Percentiles rank a stretch among this genome's conserved stretches.
These are phyloP conservation scores for Pythium oligandrum DNA, from an alignment of 352 stramenopile genomes.

Conservation along the genomic window DNA sequence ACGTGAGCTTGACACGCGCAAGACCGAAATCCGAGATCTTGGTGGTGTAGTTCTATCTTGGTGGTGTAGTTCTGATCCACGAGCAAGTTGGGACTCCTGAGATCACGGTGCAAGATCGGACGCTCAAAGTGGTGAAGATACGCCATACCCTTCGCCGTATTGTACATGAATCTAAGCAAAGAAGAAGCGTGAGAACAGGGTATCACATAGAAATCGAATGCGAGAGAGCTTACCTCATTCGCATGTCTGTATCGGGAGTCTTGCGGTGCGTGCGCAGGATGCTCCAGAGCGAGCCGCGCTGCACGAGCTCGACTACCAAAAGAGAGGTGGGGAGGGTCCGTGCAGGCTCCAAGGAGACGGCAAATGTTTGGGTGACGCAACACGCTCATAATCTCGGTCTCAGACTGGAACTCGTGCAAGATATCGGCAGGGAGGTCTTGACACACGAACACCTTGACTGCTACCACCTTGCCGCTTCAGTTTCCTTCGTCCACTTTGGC, in stretches of 20 bases:
- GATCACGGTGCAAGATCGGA: slow-evolving; percentile 86
- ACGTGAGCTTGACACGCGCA: slow-evolving; percentile 89
- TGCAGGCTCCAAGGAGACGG: slow-evolving; percentile 93
- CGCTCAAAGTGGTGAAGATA: slow-evolving; percentile 85
- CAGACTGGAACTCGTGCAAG: slow-evolving; percentile 71
- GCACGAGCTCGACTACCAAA: slow-evolving; percentile 95
- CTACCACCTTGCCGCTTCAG: slow-evolving; percentile 53
- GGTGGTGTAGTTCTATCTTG: slow-evolving; percentile 57
- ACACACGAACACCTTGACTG: slow-evolving; percentile 72
- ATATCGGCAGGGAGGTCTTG: slow-evolving; percentile 68
- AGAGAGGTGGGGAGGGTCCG: slow-evolving; percentile 89
- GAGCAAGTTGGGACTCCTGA: slow-evolving; percentile 89
- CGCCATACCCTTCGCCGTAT: slow-evolving; percentile 83
- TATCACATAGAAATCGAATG: too few relatives aligned
- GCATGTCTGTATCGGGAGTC: slow-evolving; percentile 40
- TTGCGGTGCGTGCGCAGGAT: slow-evolving; percentile 64
- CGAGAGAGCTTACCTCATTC: slow-evolving; percentile 43
- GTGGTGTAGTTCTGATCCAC: slow-evolving; percentile 29
- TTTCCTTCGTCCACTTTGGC: slow-evolving; percentile 67
- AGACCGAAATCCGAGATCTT: slow-evolving; percentile 92
- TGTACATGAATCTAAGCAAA: slow-evolving; percentile 1
- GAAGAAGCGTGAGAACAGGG: too few relatives aligned
- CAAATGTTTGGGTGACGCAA: slow-evolving; percentile 97
- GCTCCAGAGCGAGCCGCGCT: slow-evolving; percentile 91
- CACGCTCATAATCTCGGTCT: slow-evolving; percentile 84